A percentile compares a stretch with the other conserved stretches of the same genome.
Conservation (phyloP, 177 flowering plant species). For the Telopea speciosissima region DNA sequence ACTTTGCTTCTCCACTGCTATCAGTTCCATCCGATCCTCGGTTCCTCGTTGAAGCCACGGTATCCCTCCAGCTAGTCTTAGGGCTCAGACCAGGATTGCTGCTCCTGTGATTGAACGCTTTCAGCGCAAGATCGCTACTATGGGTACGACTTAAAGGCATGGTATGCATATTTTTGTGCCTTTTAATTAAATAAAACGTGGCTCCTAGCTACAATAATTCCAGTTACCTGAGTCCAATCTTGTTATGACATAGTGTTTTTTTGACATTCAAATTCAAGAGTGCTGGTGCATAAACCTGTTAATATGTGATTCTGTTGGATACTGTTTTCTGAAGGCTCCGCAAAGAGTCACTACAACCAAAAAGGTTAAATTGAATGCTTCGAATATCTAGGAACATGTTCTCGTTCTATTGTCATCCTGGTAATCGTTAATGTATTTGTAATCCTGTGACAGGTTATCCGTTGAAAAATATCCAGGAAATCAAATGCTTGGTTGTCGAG, state of each 20-base stretch:
- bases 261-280: background rate
- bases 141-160: too few relatives aligned
- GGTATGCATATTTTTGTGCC: too few relatives aligned
- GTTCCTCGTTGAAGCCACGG: too few relatives aligned
- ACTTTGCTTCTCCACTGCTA: too few relatives aligned
- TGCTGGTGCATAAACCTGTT: background rate
- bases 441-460: slow-evolving; percentile 41
- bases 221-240: background rate
- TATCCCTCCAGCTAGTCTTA: too few relatives aligned
- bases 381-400: background rate
- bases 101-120: too few relatives aligned
- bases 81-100: too few relatives aligned
- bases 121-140: too few relatives aligned
- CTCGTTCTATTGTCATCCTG: background rate
- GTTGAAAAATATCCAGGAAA: slow-evolving; percentile 74
- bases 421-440: background rate
- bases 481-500: slow-evolving; percentile 83
- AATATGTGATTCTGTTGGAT: background rate
- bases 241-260: background rate
- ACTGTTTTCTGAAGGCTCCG: background rate
- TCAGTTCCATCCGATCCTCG: too few relatives aligned
- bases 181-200: too few relatives aligned
- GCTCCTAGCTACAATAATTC: too few relatives aligned
- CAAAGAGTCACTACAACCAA: background rate
- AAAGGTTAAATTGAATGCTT: background rate